phyloP scores from a whole-genome alignment of 257 asterid genomes.

The Solanum chaucha region DNA sequence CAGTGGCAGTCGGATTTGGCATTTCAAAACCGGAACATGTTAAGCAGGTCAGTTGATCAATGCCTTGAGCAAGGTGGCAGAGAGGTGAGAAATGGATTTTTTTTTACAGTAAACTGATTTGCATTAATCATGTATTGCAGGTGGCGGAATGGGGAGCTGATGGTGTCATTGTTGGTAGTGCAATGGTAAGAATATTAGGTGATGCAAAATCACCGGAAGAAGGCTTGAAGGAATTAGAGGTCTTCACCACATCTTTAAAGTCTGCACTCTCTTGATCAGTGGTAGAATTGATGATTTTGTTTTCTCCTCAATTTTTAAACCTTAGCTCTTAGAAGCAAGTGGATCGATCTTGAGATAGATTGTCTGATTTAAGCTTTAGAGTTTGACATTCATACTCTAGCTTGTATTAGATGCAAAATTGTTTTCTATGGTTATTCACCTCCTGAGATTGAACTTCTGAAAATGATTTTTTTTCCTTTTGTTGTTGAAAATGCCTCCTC shows the following conservation, averaged over 20 bases:
- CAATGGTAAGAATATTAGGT: constrained; percentile 66
- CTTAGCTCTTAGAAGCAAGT: background rate
- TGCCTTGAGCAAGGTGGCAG: background rate
- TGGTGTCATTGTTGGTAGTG: constrained; percentile 90
- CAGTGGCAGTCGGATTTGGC: constrained; percentile 91
- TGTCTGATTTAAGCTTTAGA: background rate
- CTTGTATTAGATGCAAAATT: background rate
- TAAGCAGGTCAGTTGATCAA: constrained; percentile 37
- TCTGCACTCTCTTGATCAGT: constrained; percentile 38
- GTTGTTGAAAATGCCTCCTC: background rate
- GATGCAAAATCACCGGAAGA: constrained; percentile 80
- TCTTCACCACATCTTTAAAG: constrained; percentile 56
- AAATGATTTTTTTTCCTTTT: too few relatives aligned
- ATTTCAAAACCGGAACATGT: constrained; percentile 85
- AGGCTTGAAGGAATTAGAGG: constrained; percentile 61
- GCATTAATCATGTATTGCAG: constrained; percentile 17
- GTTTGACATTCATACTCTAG: background rate
- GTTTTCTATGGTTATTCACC: background rate
- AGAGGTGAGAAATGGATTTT: too few relatives aligned
- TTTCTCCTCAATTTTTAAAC: background rate
- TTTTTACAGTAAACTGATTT: background rate
- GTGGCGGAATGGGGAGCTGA: constrained; percentile 91
- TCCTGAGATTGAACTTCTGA: background rate
- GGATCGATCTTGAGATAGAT: background rate
- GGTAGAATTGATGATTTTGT: background rate